Evolutionary conservation across 768 basidiomycete genomes (phyloP).

Genomic region (Tulasnella sp.): DNA sequence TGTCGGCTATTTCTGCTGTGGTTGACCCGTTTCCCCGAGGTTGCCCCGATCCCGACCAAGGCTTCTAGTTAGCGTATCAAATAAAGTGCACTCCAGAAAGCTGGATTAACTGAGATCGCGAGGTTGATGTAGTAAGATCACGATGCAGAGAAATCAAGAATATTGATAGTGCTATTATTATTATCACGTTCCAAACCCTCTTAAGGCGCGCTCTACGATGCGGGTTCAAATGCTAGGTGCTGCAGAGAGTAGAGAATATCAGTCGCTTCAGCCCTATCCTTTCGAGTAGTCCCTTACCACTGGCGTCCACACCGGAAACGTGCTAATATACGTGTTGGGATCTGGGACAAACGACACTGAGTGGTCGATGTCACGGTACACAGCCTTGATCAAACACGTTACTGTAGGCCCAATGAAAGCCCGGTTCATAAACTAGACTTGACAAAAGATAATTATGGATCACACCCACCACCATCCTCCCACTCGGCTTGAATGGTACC

Average conservation of each 20-base stretch:
- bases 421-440: too few relatives aligned
- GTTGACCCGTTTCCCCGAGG: too few relatives aligned
- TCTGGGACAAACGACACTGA: not conserved
- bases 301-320: not conserved
- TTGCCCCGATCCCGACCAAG: too few relatives aligned
- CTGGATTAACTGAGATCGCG: too few relatives aligned
- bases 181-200: too few relatives aligned
- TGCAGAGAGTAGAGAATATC: not conserved
- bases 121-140: too few relatives aligned
- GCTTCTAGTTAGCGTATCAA: too few relatives aligned
- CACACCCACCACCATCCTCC: not conserved
- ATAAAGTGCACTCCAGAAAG: too few relatives aligned
- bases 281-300: not conserved
- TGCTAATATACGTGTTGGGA: not conserved
- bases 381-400: not conserved
- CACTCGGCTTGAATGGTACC: not conserved
- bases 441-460: too few relatives aligned
- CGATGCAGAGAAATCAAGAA: not conserved
- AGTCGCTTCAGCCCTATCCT: not conserved
- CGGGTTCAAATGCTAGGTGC: not conserved
- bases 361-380: not conserved
- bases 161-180: too few relatives aligned
- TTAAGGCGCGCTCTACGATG: not conserved
- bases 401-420: not conserved
- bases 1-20: too few relatives aligned